Base-by-base conservation (phyloP, 2,329 filamentous ascomycete genomes). In the Paraconiothyrium brasiliense region DNA sequence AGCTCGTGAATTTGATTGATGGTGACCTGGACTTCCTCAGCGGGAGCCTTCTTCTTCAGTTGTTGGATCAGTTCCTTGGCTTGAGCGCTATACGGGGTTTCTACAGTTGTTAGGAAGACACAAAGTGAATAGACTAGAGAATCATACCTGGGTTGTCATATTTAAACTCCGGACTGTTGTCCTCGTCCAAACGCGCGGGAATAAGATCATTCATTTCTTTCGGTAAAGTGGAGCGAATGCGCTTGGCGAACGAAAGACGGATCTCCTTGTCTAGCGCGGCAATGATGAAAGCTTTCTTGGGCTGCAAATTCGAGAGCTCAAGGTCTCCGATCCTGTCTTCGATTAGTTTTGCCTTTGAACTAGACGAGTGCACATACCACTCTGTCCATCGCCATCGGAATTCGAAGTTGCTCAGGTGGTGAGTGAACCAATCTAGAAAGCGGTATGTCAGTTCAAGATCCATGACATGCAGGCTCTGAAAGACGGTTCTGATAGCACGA, bases 321-420 rank as follows among this genome's bases (percentile, higher is more conserved):
- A 97, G 89, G 75, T 98, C 93, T 16, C 94, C 92, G 51, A 92
- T 86, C 87, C 87, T 89, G 51, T 37, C 13, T 35, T 41, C 2
- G 6, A 34, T 74, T 67, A 71, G 69, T 56, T 52, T 20, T 11
- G 9, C 24, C 8, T 1, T 14, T 4, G 20, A 2, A 14, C 16
- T 3, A 35, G 34, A 13, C 24, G 10, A 9, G n/a, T 20, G 6
- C 10, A 80, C 84, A 71, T 78, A 88, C 95, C 95, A 99, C 81
- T 99, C 95, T 16, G 91, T 90, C 95, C 95, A 99, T 80, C 98
- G 98, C 95, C 95, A 99, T 10, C 95, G 95, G 77, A 98, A 99
- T 57, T 97, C 95, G 76, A 99, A 99, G 82, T 99, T 99, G 81
- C 94, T 97, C 68, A 99, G 82, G 82, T 99, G 95, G 78, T 99